Base-by-base conservation (phyloP, 208 protist species). In the Leishmania braziliensis region DNA sequence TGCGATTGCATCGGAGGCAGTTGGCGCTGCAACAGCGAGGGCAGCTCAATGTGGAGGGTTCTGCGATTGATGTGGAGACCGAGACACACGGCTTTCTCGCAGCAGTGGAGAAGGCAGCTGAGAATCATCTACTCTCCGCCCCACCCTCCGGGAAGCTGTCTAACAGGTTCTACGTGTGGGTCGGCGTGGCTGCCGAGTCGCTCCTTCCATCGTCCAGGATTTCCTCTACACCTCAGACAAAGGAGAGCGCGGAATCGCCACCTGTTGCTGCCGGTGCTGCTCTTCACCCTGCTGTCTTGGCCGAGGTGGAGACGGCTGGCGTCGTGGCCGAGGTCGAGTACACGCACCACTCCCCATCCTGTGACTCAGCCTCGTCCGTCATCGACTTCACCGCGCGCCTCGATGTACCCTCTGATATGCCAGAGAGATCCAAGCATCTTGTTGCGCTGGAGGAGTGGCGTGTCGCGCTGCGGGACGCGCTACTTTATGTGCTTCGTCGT, bases 391-490 rank as follows among this genome's bases (percentile, higher is more conserved):
- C 77, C 6, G 26, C 89, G 81, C 77, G 48, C 10, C 77, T 90
- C 2, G 60, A 51, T n/a, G 86, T 86, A 5, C 84, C 89, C 0
- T 62, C 48, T 0, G 75, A 75, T 58, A 80, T 89, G 46, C 86
- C 84, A 18, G 87, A 86, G 51, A 63, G 74, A 20, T 51, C 36
- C 39, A 75, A 79, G 56, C 87, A 90, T 73, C 39, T 73, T 9
- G 80, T 76, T 9, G 83, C 88, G 16, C 54, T 90, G 43, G 73
- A 58, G 43, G 90, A 92, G 81, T 79, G 79, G 81, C 78, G 85
- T 43, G 87, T 92, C 12, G 89, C 81, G 9, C 84, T 95, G 50
- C 82, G 86, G 1, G 92, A 96, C 78, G 92, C 89, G 9, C 79
- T 96, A 50, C 79, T 85, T 0, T 94, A 91, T 70, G 78, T 93